Evolutionary conservation across 2,329 filamentous ascomycete genomes (phyloP).

Genomic region (Botrytis fragariae): DNA sequence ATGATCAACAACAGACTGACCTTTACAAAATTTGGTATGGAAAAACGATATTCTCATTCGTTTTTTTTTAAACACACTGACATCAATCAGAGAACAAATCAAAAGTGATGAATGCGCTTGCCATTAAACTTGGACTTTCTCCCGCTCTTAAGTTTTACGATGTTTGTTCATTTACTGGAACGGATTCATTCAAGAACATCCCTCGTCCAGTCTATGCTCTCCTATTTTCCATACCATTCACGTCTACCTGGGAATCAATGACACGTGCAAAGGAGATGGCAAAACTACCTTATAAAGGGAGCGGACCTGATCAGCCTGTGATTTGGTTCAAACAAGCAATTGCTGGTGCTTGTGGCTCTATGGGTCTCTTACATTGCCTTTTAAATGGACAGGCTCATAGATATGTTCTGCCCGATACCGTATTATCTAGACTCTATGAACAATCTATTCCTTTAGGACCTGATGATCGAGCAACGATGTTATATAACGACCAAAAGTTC

Average conservation of each 20-base stretch:
- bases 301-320: constrained; percentile 71
- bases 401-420: constrained; percentile 49
- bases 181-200: constrained; percentile 79
- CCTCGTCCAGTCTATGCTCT: constrained; percentile 85
- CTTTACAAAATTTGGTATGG: neutral
- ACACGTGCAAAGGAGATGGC: constrained; percentile 70
- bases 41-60: neutral
- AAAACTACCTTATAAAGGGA: constrained; percentile 61
- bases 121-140: constrained; percentile 83
- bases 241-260: constrained; percentile 72
- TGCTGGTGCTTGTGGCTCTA: constrained; percentile 86
- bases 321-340: constrained; percentile 97
- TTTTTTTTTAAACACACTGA: neutral
- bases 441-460: constrained; percentile 70
- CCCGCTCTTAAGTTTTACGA: constrained; percentile 77
- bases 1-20: neutral
- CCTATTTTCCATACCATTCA: constrained; percentile 88
- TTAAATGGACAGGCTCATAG: constrained; percentile 76
- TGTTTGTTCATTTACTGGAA: constrained; percentile 86
- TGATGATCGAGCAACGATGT: constrained; percentile 62
- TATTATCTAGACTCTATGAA: constrained; percentile 51
- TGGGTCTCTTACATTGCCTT: constrained; percentile 80
- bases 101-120: constrained; percentile 78
- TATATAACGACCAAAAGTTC: constrained; percentile 74
- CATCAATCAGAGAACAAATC: constrained; percentile 58